Conservation (phyloP, 2,329 filamentous ascomycete genomes). For the Seiridium unicorne region DNA sequence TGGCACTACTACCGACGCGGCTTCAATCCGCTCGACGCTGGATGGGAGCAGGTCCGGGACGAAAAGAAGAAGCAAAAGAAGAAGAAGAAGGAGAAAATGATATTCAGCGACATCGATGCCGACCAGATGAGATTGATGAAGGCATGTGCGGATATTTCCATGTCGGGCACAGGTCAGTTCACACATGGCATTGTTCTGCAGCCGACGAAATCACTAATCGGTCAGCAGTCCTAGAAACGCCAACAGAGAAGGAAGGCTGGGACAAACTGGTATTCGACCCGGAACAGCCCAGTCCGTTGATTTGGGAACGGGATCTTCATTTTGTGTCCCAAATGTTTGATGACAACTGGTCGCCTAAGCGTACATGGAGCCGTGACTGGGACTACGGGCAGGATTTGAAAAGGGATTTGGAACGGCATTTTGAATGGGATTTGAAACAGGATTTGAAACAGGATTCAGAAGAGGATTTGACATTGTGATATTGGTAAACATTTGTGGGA, state of each 20-base stretch:
- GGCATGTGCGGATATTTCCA: conserved; percentile 11
- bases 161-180: background rate
- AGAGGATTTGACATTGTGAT: too few species aligned
- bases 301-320: conserved; percentile 40
- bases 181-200: background rate
- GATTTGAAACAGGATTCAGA: too few species aligned
- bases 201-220: background rate
- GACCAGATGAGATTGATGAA: conserved; percentile 25
- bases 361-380: conserved; percentile 12
- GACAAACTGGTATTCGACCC: background rate
- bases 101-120: conserved; percentile 24
- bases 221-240: background rate
- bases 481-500: too few species aligned
- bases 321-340: conserved; percentile 48
- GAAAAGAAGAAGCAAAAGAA: conserved; percentile 1
- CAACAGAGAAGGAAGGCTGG: background rate
- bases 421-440: background rate
- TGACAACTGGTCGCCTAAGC: conserved; percentile 33
- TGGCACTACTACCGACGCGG: conserved; percentile 51
- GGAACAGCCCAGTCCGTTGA: conserved; percentile 4
- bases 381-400: background rate
- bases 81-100: conserved; percentile 18
- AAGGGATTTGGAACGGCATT: background rate
- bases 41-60: conserved; percentile 24
- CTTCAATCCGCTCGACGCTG: conserved; percentile 24